A percentile compares a stretch with the other conserved stretches of the same genome.
These are phyloP conservation scores for Eucalyptus fibrosa DNA, from an alignment of 345 rosid species.

Conservation along the genomic window DNA sequence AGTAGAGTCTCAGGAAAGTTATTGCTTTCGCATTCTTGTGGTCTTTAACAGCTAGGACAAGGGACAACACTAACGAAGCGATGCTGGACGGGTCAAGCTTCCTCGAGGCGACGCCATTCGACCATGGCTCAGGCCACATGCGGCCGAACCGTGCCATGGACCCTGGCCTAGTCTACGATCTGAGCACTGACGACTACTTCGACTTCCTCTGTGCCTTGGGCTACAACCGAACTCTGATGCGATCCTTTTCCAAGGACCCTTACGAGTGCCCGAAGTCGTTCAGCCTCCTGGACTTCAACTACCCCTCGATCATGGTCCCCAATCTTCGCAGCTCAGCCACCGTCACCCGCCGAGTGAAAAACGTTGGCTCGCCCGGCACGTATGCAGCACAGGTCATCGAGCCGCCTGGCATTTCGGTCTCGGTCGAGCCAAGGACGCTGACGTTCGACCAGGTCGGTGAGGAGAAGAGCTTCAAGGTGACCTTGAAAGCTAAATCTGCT, in stretches of 20 bases:
- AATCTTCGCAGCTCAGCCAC: constrained; percentile 8
- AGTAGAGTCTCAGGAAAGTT: not conserved
- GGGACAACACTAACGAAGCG: constrained; percentile 31
- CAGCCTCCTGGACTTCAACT: constrained; percentile 42
- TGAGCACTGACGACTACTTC: constrained; percentile 33
- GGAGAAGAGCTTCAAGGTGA: constrained; percentile 45
- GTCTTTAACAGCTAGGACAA: constrained; percentile 30
- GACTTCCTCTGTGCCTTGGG: constrained; percentile 63
- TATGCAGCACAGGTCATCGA: constrained; percentile 15
- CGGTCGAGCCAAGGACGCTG: constrained; percentile 29
- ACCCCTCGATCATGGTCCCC: constrained; percentile 58
- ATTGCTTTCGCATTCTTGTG: not conserved
- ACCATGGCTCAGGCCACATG: constrained; percentile 59
- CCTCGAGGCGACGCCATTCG: constrained; percentile 38
- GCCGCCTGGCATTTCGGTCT: constrained; percentile 38
- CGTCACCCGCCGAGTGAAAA: constrained; percentile 37
- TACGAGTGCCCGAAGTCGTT: constrained; percentile 25
- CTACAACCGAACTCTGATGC: constrained; percentile 25
- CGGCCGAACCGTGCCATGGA: constrained; percentile 64
- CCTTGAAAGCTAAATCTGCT: not conserved
- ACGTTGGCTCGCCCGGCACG: constrained; percentile 49
- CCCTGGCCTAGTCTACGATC: constrained; percentile 69
- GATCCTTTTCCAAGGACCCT: constrained; percentile 8
- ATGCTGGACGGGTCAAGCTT: constrained; percentile 8
- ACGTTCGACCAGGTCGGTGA: constrained; percentile 25